These are phyloP conservation scores for Debaryomycetaceae sp. DNA, from an alignment of 1,139 yeast genomes.

Conservation along the genomic window DNA sequence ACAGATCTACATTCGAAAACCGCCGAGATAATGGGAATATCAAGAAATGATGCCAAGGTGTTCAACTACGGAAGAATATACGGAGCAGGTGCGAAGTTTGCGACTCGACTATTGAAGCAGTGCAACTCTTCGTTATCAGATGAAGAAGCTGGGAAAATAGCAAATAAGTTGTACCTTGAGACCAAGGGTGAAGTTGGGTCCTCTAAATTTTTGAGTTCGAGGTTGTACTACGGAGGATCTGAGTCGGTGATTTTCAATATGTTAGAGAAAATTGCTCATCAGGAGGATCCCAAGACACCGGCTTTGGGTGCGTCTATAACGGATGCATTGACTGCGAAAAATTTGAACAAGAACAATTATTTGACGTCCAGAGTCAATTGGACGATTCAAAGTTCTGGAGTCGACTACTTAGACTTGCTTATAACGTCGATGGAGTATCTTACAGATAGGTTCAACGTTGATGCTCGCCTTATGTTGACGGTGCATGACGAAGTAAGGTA, in stretches of 20 bases:
- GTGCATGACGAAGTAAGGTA: conserved; percentile 96
- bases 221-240: conserved; percentile 83
- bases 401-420: conserved; percentile 85
- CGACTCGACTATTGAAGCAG: conserved; percentile 74
- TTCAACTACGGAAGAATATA: conserved; percentile 97
- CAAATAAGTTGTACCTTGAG: conserved; percentile 64
- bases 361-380: conserved; percentile 92
- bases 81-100: conserved; percentile 95
- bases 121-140: conserved; percentile 75
- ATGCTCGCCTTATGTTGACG: conserved; percentile 79
- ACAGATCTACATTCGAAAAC: conserved; percentile 96
- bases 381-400: conserved; percentile 98
- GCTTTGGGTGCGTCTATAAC: conserved; percentile 93
- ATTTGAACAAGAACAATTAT: conserved; percentile 64
- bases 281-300: conserved; percentile 83
- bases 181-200: conserved; percentile 69
- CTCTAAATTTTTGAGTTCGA: conserved; percentile 27
- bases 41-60: conserved; percentile 88
- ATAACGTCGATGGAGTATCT: conserved; percentile 88
- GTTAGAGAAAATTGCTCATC: conserved; percentile 82
- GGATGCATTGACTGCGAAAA: conserved; percentile 65
- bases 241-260: conserved; percentile 91
- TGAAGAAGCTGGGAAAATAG: conserved; percentile 63
- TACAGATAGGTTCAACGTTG: conserved; percentile 57
- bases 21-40: conserved; percentile 83